A percentile compares a stretch with the other conserved stretches of the same genome.
Evolutionary conservation across 2,329 filamentous ascomycete genomes (phyloP).

Genomic region (Coniochaeta hoffmannii): DNA sequence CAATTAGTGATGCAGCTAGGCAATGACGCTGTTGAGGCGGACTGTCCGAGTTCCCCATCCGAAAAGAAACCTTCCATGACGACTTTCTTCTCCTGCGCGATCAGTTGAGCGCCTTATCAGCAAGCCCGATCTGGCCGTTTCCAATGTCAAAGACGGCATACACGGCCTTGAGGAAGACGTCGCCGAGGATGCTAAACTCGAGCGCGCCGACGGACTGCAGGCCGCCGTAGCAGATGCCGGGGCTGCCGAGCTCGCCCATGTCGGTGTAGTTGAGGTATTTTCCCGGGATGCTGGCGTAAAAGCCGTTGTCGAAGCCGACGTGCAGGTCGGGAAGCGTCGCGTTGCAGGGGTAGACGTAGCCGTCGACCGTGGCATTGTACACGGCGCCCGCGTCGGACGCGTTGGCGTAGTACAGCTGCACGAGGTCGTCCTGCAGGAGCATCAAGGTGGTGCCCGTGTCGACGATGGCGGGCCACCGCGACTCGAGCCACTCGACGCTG

Average conservation of each 20-base stretch:
- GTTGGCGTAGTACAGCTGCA: constrained; percentile 47
- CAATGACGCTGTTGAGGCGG: not conserved
- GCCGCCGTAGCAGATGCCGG: constrained; percentile 63
- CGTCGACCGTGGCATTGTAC: constrained; percentile 35
- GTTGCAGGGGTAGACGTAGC: constrained; percentile 47
- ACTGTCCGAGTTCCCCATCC: not conserved
- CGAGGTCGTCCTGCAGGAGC: constrained; percentile 49
- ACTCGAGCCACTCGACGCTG: constrained; percentile 26
- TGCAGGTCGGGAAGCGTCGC: constrained; percentile 40
- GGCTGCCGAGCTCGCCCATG: constrained; percentile 35
- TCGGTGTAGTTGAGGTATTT: constrained; percentile 39
- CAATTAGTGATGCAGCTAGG: not conserved
- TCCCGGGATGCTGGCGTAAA: constrained; percentile 42
- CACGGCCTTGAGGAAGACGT: constrained; percentile 70
- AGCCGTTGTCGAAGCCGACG: constrained; percentile 34
- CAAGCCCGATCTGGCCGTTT: constrained; percentile 37
- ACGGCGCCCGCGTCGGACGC: constrained; percentile 41
- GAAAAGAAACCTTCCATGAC: not conserved
- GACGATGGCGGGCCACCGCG: constrained; percentile 45
- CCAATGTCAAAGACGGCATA: constrained; percentile 64
- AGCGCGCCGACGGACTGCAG: constrained; percentile 51
- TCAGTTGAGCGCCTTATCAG: constrained; percentile 26
- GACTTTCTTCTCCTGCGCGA: not conserved
- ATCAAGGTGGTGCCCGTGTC: constrained; percentile 66
- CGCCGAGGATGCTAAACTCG: constrained; percentile 62